Base-by-base conservation (phyloP, 305 asterid species). In the Fraxinus albicans region DNA sequence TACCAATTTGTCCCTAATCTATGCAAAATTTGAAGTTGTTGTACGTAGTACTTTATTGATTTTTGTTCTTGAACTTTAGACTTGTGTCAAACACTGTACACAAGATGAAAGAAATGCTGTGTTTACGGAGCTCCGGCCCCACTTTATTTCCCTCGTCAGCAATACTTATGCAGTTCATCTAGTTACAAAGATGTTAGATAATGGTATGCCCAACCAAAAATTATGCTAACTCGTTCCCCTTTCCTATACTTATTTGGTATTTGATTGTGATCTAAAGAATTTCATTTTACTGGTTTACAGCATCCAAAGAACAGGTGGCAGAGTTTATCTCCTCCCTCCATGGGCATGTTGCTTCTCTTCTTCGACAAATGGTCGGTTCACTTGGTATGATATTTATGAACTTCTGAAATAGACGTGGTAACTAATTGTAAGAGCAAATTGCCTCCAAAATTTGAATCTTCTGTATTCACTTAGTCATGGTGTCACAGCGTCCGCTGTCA, bases 281-380 rank as follows among this genome's bases (percentile, higher is more conserved):
- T 72, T 33, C 44, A 33, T 72, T 72, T 69, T 31, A 33, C 44
- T 72, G 42, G 76, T 86, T 85, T 87, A 70, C 90, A 97, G 99
- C 98, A 74, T 81, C 98, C 72, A 97, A 93, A 88, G 94, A 92
- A 81, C 98, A 93, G 86, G 87, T 95, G 35, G 91, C 91, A 69
- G 93, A 90, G 73, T 89, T 95, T 85, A 93, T 93, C 81, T 92
- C 97, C 33, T 90, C 98, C 84, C 95, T 96, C 80, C 98, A 91
- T 83, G 97, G 98, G 69, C 98, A 94, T 78, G 98, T 96, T 82
- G 97, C 95, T 78, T 8, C 97, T 77, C 97, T 95, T 86, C 98
- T 95, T 73, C 89, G 99, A 33, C 97, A 95, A 67, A 90, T 92
- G 95, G 98, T 93, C 79, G 99, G 97, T 80, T 96, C 99, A 80